phyloP scores from a whole-genome alignment of 1,284 basidiomycete species.

The Chalciporus piperatoides region DNA sequence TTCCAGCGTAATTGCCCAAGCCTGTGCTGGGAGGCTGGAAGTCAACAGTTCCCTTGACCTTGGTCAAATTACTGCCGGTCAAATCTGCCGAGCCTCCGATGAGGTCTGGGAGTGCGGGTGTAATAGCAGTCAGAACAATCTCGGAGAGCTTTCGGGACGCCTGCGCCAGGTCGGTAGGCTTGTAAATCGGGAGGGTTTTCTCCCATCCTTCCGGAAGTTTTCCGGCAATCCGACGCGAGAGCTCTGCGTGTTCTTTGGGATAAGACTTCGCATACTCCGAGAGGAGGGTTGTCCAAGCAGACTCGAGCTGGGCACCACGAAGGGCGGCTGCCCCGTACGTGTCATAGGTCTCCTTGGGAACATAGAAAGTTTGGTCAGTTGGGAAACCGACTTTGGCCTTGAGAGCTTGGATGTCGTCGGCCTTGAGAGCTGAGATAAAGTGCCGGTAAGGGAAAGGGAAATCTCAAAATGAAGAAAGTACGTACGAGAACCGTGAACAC shows the following conservation, averaged over 20 bases:
- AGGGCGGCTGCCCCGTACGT: slow-evolving; percentile 65
- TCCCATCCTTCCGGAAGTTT: slow-evolving; percentile 88
- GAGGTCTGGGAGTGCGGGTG: slow-evolving; percentile 77
- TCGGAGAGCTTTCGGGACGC: slow-evolving; percentile 94
- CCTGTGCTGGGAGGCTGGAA: slow-evolving; percentile 90
- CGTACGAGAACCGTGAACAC: slow-evolving; percentile 88
- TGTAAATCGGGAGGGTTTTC: slow-evolving; percentile 80
- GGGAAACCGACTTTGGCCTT: slow-evolving; percentile 88
- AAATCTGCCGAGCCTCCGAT: slow-evolving; percentile 91
- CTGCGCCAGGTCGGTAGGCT: slow-evolving; percentile 75
- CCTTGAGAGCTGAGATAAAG: slow-evolving; percentile 70
- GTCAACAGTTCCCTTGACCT: slow-evolving; percentile 79
- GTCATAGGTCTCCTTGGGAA: slow-evolving; percentile 74
- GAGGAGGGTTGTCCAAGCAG: slow-evolving; percentile 75
- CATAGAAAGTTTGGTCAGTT: slow-evolving; percentile 74
- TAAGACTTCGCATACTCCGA: slow-evolving; percentile 73
- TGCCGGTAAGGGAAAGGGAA: background rate
- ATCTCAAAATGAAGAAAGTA: slow-evolving; percentile 5
- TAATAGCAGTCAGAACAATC: slow-evolving; percentile 78
- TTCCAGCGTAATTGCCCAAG: slow-evolving; percentile 82
- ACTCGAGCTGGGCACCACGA: slow-evolving; percentile 72
- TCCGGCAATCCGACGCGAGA: slow-evolving; percentile 80
- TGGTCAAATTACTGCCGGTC: slow-evolving; percentile 90
- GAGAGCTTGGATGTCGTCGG: slow-evolving; percentile 83
- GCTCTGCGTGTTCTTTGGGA: slow-evolving; percentile 82